Percentiles rank a stretch among this genome's conserved stretches.
These are phyloP conservation scores for Salvia rosmarinus DNA, from an alignment of 257 asterid genomes.

Conservation along the genomic window DNA sequence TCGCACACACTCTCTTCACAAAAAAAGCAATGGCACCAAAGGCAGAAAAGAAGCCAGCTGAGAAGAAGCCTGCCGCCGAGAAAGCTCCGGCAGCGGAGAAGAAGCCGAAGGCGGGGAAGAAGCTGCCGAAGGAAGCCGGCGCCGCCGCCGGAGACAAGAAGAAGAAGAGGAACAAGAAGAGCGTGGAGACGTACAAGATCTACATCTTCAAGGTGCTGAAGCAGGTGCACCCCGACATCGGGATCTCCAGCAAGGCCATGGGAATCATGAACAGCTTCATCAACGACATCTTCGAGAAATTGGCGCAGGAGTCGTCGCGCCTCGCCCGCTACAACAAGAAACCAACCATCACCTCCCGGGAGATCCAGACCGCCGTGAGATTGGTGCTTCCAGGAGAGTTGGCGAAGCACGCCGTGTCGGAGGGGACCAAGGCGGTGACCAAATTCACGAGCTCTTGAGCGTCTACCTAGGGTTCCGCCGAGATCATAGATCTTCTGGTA, in stretches of 20 bases:
- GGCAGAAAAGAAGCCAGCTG: background rate
- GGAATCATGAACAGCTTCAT: slow-evolving; percentile 74
- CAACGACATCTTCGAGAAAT: slow-evolving; percentile 64
- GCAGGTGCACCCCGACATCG: slow-evolving; percentile 65
- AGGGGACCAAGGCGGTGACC: slow-evolving; percentile 70
- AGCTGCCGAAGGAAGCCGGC: slow-evolving; percentile 43
- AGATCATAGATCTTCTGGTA: background rate
- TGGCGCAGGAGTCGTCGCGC: slow-evolving; percentile 56
- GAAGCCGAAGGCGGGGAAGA: slow-evolving; percentile 47
- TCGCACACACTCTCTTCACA: background rate
- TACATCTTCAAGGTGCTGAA: slow-evolving; percentile 75
- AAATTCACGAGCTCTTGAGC: slow-evolving; percentile 61
- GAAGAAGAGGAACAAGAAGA: slow-evolving; percentile 65
- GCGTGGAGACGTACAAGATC: slow-evolving; percentile 75
- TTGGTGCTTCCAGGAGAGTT: slow-evolving; percentile 63
- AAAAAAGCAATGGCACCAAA: slow-evolving; percentile 1
- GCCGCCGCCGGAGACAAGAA: slow-evolving; percentile 40
- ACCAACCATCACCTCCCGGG: slow-evolving; percentile 67
- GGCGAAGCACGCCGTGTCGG: slow-evolving; percentile 68
- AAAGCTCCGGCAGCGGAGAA: slow-evolving; percentile 37
- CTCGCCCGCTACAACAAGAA: slow-evolving; percentile 65
- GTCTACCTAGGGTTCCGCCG: background rate
- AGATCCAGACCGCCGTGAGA: slow-evolving; percentile 67
- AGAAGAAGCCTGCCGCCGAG: slow-evolving; percentile 45
- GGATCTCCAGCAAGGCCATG: slow-evolving; percentile 76